Evolutionary conservation across 2,329 filamentous ascomycete genomes (phyloP).

Genomic region (Fusarium dlaminii): DNA sequence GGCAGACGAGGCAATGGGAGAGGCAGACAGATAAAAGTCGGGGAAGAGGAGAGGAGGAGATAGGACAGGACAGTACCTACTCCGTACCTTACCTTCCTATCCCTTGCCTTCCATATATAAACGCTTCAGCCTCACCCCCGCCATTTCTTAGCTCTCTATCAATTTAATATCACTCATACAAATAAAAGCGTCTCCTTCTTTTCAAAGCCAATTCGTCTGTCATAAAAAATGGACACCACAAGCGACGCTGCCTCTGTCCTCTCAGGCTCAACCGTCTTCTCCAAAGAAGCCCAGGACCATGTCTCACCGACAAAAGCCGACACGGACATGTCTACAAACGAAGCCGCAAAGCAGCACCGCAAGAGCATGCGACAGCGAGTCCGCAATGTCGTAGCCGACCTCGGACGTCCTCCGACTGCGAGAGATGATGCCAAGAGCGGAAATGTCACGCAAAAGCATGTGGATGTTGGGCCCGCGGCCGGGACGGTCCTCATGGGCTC

Average conservation of each 20-base stretch:
- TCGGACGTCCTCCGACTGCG: constrained; percentile 46
- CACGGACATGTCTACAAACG: not conserved
- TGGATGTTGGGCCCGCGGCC: constrained; percentile 42
- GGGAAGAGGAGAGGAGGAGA: not conserved
- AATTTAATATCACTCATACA: not conserved
- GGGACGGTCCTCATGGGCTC: constrained; percentile 38
- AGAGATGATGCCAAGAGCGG: constrained; percentile 47
- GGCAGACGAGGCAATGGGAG: not conserved
- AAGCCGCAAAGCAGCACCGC: constrained; percentile 21
- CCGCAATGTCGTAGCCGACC: constrained; percentile 47
- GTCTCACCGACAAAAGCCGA: constrained; percentile 17
- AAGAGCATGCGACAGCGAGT: constrained; percentile 47
- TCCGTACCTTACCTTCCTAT: not conserved
- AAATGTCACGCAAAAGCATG: constrained; percentile 42
- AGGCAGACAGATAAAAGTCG: not conserved
- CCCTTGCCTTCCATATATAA: not conserved
- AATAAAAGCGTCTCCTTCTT: not conserved
- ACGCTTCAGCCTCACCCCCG: not conserved
- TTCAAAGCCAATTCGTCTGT: not conserved
- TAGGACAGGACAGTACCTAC: not conserved
- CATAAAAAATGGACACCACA: constrained; percentile 34
- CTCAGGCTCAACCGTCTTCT: constrained; percentile 45
- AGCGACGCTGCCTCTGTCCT: constrained; percentile 45
- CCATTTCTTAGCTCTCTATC: not conserved
- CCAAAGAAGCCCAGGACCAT: constrained; percentile 37